Percentiles rank a stretch among this genome's conserved stretches.
Evolutionary conservation across 2,329 filamentous ascomycete genomes (phyloP).

Genomic region (Fusarium mexicanum): DNA sequence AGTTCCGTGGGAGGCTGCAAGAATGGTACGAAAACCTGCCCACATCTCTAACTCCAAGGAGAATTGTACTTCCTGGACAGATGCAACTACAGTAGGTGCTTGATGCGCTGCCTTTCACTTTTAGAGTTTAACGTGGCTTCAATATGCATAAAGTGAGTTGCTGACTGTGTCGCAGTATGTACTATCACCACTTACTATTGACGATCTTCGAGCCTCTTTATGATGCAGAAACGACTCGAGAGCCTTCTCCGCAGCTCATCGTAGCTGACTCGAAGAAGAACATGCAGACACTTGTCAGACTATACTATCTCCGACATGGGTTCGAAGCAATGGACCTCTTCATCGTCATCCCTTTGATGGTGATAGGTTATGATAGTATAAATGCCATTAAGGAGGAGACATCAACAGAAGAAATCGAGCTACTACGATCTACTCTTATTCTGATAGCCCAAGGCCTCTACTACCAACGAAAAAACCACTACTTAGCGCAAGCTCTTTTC

Average conservation of each 20-base stretch:
- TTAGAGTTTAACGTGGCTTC: background rate
- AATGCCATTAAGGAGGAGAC: conserved; percentile 37
- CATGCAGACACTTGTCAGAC: conserved; percentile 41
- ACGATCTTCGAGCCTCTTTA: conserved; percentile 43
- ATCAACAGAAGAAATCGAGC: conserved; percentile 27
- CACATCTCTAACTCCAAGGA: conserved; percentile 38
- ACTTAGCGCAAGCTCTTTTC: conserved; percentile 48
- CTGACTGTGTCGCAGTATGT: conserved; percentile 17
- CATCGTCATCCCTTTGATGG: conserved; percentile 47
- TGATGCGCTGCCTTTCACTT: too few relatives aligned
- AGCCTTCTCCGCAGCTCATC: conserved; percentile 15
- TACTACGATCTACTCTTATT: conserved; percentile 48
- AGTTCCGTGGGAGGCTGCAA: conserved; percentile 30
- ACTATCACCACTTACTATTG: conserved; percentile 41
- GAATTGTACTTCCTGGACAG: conserved; percentile 48
- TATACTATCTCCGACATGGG: conserved; percentile 47
- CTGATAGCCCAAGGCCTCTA: conserved; percentile 48
- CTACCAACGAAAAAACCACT: conserved; percentile 48
- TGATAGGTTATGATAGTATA: conserved; percentile 42
- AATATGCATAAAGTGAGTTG: too few relatives aligned
- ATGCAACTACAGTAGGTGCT: conserved; percentile 50
- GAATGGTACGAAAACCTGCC: conserved; percentile 46
- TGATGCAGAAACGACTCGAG: background rate
- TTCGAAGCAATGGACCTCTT: conserved; percentile 47
- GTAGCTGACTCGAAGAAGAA: conserved; percentile 35